Base-by-base conservation (phyloP, 371 early-diverging fungal species). In the Mortierella sp. region DNA sequence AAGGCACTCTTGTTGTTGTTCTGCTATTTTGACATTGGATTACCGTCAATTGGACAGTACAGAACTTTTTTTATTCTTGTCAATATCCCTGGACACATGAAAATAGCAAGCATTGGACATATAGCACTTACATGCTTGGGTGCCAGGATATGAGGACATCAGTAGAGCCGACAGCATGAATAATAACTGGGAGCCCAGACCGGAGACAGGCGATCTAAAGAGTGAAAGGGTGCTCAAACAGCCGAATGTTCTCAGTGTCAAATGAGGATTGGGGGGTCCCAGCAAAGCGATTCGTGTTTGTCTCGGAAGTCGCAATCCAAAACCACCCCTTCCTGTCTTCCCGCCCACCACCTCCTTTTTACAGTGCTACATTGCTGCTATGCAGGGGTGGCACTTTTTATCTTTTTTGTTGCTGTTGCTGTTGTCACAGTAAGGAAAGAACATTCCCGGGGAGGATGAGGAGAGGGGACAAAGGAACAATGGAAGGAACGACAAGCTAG, bases 251-350 rank as follows among this genome's bases (percentile, higher is more conserved):
- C 63, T 35, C 63, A 32, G 16, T 18, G 38, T 35, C 38, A 63
- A 32, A 18, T 35, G 38, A 63, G 63, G 63, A 63, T 35, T 60
- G 16, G 63, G 29, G 16, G 68, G 68, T 68, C 24, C 68, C 68
- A 68, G 68, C 3, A 11, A 11, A 3, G 41, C 56, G 21, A 76
- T 24, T 71, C 76, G 70, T 71, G 71, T 70, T 76, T 76, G 76
- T 56, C 71, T 76, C 71, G 76, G 71, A 70, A 32, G 71, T 46
- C 49, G 71, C 41, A 38, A 54, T n/a, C 49, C 51, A 27, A 27
- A 24, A 54, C 24, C 7, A 27, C 43, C 11, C 10, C 21, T 41
- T 68, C 10, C 65, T 65, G 38, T 32, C 65, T 32, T 21, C 38
- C 21, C 38, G 68, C 55, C 11, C 55, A n/a, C n/a, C 55, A 49